Evolutionary conservation across 345 rosid genomes (phyloP), one percentile per base, ranked within the genome.

Genomic region (Ricinus communis): DNA sequence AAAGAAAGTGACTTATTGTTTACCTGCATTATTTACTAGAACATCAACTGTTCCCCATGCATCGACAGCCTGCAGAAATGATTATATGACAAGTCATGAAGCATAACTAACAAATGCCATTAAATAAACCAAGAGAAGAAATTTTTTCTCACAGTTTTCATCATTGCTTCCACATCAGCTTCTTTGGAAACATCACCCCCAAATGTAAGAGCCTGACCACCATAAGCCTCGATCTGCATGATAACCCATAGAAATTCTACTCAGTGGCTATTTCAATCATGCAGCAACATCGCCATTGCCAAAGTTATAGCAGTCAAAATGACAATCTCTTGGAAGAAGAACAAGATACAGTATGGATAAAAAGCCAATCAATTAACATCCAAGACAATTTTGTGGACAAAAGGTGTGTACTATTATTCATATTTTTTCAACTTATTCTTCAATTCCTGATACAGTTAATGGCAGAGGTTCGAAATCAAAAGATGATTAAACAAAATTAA

Each of bases 181-280:
- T 87, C 90, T 81, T 93, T 89, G 5, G 98, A 93, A 66, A 96
- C 99, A 80, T 96, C 98, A 58, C 99, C 99, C 13, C 99, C 94
- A 73, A 91, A 93, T 58, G 91, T 88, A 75, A 96, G 77, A 79
- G 98, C 97, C 74, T 96, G 81, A 62, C 99, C 99, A 73, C 99
- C 95, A 77, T 43, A 83, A 56, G 86, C 88, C 83, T 93, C 94
- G 75, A 96, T 93, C 99, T 96, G 77, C 77, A 89, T 62, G 22
- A 62, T 19, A 71, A 27, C 73, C 49, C 46, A 56, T 10, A 71
- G 2, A 33, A n/a, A n/a, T n/a, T n/a, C n/a, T n/a, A 71, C 28
- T 14, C 16, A 73, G n/a, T 45, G 27, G 27, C 40, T 46, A 62
- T 52, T 71, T 70, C 41, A 75, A 21, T 45, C 55, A 52, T 21